Conservation (phyloP, 257 asterid species). For the Nicotiana tomentosiformis region DNA sequence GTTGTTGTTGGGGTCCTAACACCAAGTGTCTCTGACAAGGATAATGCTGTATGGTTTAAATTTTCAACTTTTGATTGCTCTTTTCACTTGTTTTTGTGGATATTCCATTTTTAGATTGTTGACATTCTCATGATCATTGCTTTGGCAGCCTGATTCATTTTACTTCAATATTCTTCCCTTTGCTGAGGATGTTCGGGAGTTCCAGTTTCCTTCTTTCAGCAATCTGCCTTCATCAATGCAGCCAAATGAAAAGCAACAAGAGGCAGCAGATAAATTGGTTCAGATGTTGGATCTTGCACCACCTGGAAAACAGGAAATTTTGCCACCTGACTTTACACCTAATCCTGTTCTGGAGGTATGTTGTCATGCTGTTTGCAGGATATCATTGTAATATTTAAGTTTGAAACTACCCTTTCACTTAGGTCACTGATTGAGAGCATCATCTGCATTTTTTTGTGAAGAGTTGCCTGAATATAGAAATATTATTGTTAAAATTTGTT, state of each 20-base stretch:
- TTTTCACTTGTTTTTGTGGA: neutral
- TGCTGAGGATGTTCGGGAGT: conserved; percentile 97
- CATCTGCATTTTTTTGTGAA: neutral
- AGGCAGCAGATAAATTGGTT: conserved; percentile 78
- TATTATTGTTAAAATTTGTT: neutral
- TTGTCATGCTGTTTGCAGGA: neutral
- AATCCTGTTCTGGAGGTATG: conserved; percentile 84
- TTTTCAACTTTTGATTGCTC: neutral
- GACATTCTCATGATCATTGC: neutral
- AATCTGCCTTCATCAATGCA: conserved; percentile 72
- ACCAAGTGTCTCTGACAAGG: conserved; percentile 70
- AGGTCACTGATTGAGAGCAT: neutral
- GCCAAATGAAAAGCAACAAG: conserved; percentile 85
- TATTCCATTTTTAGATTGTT: neutral
- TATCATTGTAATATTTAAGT: neutral
- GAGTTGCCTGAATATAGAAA: neutral
- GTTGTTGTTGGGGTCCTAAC: conserved; percentile 87
- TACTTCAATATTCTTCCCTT: conserved; percentile 97
- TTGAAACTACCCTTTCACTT: neutral
- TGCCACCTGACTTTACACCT: conserved; percentile 83
- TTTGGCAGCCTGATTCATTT: conserved; percentile 76
- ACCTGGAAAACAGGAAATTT: conserved; percentile 57
- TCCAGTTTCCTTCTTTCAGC: conserved; percentile 88
- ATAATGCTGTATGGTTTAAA: conserved; percentile 31
- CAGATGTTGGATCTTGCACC: conserved; percentile 90